Base-by-base conservation (phyloP, 805 yeast species). In the Monosporozyma servazzii region DNA sequence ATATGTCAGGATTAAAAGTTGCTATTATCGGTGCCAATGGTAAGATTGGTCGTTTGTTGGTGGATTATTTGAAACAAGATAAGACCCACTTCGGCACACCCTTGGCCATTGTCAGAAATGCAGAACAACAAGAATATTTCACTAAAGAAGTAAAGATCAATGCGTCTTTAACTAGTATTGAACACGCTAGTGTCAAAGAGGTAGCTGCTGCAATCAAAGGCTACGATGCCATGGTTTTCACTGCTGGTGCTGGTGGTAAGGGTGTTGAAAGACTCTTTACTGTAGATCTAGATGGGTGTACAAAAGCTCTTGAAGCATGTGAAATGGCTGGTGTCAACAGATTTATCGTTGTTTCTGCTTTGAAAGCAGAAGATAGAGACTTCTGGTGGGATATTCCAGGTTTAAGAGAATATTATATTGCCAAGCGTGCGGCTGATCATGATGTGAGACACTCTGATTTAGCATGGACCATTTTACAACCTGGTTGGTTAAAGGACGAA, bases 11-110 rank as follows among this genome's bases (percentile, higher is more conserved):
- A 33, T 49, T 58, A 25, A 73, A 65, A 59, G 69, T 76, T 5
- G 76, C 75, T 41, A 65, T 81, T 20, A 65, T 81, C 50, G 87
- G 87, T 40, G 83, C 84, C 20, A 79, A 79, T 61, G 86, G 86
- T 33, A 75, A 75, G 53, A 73, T 81, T n/a, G 87, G 81, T 40
- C 73, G 76, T 52, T 59, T 66, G 1, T 56, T 81, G 11, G 60
- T 79, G 11, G 53, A 64, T n/a, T 63, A 71, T 43, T 66, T 71
- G 23, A 67, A 60, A 18, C 55, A 51, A 25, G 58, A 57, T 13
- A 9, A 49, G 1, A 64, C 51, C 18, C 54, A 48, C 44, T 68
- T 61, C 56, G 75, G 61, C 58, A 73, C 54, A 57, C 79, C 72
- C 48, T 65, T 69, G 3, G 76, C 77, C 0, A 9, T 75, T 50